Evolutionary conservation across 495 filamentous ascomycete species (phyloP), one percentile per base, ranked within the genome.

Genomic region (Hypoxylon trugodes): DNA sequence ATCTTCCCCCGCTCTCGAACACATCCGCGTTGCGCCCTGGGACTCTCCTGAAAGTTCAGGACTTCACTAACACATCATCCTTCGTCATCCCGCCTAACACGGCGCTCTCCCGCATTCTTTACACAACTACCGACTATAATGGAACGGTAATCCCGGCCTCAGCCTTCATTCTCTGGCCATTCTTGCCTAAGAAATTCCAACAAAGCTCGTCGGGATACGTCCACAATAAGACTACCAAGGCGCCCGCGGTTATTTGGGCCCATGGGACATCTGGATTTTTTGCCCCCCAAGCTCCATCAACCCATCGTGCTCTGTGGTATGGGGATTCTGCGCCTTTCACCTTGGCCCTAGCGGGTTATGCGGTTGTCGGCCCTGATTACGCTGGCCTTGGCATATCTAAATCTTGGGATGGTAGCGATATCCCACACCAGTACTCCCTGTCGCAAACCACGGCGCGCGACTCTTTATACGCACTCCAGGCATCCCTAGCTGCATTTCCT

Each of bases 351-450:
- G 69, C 75, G 2, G 84, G 84, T 9, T 84, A 81, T 56, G 82
- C 77, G 12, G 83, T 85, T 5, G 73, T 87, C n/a, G 82, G 77
- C 0, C 72, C 84, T 2, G 84, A 87, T 61, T 86, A 83, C 61
- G 81, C 80, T 4, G 84, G 84, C 1, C 75, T 84, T 0, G 84
- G 84, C 24, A 73, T 85, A 25, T 62, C 57, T 26, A 72, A 61
- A n/a, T 65, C 62, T 13, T 66, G 69, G 48, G 65, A 75, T 32
- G 77, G 74, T 8, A 72, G 68, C 30, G 42, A 60, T 5, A 76
- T 80, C 40, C 59, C 57, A 15, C 81, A 85, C 67, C 70, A 77
- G 45, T 82, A 76, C 30, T 59, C 70, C 1, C 69, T 74, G n/a
- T 55, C 65, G 18, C 69, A 73, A 0, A 66, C 69, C 9, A 61